Percentiles rank a stretch among this genome's conserved stretches.
phyloP scores from a whole-genome alignment of 2,329 filamentous ascomycete species.

The Paecilomyces dactylethromorphus region DNA sequence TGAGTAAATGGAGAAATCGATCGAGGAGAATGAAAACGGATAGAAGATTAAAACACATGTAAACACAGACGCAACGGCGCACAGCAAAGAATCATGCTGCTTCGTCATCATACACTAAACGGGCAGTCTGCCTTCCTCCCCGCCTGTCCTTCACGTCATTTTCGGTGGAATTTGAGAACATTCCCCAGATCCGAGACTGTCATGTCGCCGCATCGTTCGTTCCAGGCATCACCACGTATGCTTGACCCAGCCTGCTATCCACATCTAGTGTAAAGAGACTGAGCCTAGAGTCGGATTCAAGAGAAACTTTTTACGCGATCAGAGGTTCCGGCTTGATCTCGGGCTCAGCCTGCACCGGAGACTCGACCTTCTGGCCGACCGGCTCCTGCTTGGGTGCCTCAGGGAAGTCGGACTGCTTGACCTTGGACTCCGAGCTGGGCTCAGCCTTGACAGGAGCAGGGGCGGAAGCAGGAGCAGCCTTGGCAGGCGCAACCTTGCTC shows the following conservation, averaged over 20 bases:
- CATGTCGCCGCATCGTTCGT: not conserved
- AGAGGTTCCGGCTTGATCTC: constrained; percentile 29
- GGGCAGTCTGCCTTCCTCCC: not conserved
- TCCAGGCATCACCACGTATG: not conserved
- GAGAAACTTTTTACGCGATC: constrained; percentile 15
- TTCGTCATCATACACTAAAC: constrained; percentile 15
- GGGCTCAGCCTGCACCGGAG: constrained; percentile 21
- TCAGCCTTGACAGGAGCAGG: constrained; percentile 36
- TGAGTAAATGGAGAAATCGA: not conserved
- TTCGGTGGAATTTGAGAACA: not conserved
- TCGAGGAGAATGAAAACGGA: constrained; percentile 1
- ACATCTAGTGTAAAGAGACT: not conserved
- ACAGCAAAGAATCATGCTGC: constrained; percentile 11
- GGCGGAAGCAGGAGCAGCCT: no score
- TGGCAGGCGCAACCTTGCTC: constrained; percentile 30
- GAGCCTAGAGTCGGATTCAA: not conserved
- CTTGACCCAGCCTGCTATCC: not conserved
- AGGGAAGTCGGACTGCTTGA: constrained; percentile 47
- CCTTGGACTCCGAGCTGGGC: constrained; percentile 21
- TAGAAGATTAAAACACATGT: not conserved
- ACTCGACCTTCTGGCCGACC: constrained; percentile 10
- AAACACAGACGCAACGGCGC: not conserved
- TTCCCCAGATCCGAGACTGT: not conserved
- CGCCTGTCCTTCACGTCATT: not conserved
- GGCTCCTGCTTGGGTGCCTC: constrained; percentile 37